These are phyloP conservation scores for Phycomyces blakesleeanus DNA, from an alignment of 192 early-diverging fungal species.

Conservation along the genomic window DNA sequence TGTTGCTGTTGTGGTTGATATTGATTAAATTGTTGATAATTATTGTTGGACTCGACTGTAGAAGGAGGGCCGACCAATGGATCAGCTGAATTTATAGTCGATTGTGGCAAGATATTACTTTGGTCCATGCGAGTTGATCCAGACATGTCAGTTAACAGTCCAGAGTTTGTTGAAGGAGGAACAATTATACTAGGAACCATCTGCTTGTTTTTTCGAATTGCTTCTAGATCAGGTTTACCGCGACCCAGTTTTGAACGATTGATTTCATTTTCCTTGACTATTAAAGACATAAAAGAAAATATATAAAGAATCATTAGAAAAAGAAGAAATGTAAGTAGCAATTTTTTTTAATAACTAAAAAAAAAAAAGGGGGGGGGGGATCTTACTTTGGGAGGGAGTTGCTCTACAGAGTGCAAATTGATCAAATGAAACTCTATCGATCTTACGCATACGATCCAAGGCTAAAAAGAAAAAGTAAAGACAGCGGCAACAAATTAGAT, in stretches of 20 bases:
- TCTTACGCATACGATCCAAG: slow-evolving; percentile 81
- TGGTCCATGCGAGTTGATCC: not conserved
- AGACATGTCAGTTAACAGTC: not conserved
- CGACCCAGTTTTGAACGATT: slow-evolving; percentile 27
- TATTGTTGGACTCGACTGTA: not conserved
- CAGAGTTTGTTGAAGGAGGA: not conserved
- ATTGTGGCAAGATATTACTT: not conserved
- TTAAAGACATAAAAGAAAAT: no score
- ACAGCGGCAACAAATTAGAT: no score
- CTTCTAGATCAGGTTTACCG: slow-evolving; percentile 21
- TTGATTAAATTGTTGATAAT: not conserved
- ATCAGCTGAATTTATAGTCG: not conserved
- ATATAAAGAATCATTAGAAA: not conserved
- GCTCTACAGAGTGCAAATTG: slow-evolving; percentile 88
- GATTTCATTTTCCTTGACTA: slow-evolving; percentile 39
- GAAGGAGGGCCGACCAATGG: not conserved
- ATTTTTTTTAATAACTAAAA: no score
- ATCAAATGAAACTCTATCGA: slow-evolving; percentile 83
- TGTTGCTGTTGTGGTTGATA: not conserved
- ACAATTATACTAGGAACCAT: not conserved
- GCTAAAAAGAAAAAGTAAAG: slow-evolving; percentile 49
- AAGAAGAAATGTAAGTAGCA: no score
- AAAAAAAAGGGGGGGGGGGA: no score
- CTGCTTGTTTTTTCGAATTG: slow-evolving; percentile 9
- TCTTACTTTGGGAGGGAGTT: slow-evolving; percentile 66